phyloP scores from a whole-genome alignment of 73 alveolate genomes.

The Tetrahymena thermophila region DNA sequence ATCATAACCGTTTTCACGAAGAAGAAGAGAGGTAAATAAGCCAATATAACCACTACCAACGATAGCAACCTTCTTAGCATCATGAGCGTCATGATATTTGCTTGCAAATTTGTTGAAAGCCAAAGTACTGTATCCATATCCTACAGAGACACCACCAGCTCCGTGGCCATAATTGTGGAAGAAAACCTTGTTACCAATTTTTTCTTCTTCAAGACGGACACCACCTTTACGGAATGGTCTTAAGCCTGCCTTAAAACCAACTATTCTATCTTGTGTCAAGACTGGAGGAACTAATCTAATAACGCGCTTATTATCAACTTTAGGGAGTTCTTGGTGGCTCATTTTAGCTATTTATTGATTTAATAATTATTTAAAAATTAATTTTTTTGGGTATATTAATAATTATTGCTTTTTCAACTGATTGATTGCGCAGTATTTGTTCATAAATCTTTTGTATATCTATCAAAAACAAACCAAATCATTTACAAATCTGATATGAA shows the following conservation, averaged over 20 bases:
- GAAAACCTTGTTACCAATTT: background rate
- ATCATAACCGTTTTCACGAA: background rate
- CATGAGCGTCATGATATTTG: background rate
- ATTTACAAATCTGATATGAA: background rate
- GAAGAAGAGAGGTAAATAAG: background rate
- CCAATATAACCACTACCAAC: background rate
- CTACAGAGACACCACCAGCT: background rate
- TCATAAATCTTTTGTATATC: background rate
- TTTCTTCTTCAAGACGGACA: background rate
- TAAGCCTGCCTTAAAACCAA: background rate
- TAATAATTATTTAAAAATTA: background rate
- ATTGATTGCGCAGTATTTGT: background rate
- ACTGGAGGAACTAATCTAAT: background rate
- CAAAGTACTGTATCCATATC: background rate
- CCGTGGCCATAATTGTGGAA: background rate
- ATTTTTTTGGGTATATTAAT: background rate
- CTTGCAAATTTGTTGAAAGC: background rate
- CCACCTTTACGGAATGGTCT: background rate
- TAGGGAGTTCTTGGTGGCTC: background rate
- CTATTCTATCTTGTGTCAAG: background rate
- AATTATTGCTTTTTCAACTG: background rate
- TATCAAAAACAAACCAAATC: background rate
- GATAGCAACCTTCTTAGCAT: background rate
- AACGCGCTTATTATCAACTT: background rate
- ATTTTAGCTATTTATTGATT: background rate